Base-by-base conservation (phyloP, 495 filamentous ascomycete species). In the Penicillium riverlandense region DNA sequence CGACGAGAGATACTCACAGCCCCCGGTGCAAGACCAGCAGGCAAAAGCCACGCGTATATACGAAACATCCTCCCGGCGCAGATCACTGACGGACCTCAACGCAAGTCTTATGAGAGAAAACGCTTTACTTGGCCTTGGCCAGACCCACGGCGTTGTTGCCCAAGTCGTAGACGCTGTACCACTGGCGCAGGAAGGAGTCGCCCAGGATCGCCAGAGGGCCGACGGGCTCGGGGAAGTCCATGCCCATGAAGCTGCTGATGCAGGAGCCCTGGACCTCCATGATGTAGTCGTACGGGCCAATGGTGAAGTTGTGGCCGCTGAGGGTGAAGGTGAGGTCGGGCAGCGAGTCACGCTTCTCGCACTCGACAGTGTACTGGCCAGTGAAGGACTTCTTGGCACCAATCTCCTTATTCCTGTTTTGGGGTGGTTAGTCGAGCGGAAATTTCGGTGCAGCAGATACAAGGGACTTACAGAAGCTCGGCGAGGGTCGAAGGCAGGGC, bases 221-320 rank as follows among this genome's bases (percentile, higher is more conserved):
- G 47, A 85, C 82, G 13, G 89, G 90, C 56, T 84, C 85, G 15
- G 87, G 88, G 79, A 96, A 86, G 67, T 97, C 92, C 85, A 96
- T 95, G 53, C 91, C 91, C 81, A 95, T 91, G 74, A 99, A 95
- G 49, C 86, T 83, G 39, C 88, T 95, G 69, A 99, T 95, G 72
- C 94, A 99, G 59, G 83, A 88, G 48, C 94, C 92, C 61, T 88
- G 84, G 35, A 95, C 82, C 65, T 99, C 94, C 40, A 99, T 79
- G 61, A 96, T 89, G 74, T 99, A 99, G 71, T 99, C 94, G 48
- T 83, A 85, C 6, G 94, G 70, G 47, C 72, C 64, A 57, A 99
- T 95, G 56, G 83, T 83, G 74, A 97, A 99, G 69, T 95, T 83
- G 66, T 95, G 76, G 35, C 94, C 94, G 43, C 70, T 72, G 14